Conservation (phyloP, 768 basidiomycete genomes). For the Calocera viscosa region DNA sequence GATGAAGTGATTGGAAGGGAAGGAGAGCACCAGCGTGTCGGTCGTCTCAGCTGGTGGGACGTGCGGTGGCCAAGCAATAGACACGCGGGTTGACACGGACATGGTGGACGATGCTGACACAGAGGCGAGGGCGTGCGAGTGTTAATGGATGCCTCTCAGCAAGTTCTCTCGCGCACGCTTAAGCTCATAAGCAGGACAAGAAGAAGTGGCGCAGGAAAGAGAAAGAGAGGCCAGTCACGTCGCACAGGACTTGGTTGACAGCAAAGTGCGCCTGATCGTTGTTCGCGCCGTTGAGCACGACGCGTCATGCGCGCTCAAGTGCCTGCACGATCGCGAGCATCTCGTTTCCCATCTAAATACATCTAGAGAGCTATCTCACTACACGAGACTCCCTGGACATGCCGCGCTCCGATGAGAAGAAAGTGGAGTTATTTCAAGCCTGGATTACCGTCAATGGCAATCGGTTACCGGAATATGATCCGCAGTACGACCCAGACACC, state of each 20-base stretch:
- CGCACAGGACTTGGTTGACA: too few relatives aligned
- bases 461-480: background rate
- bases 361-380: too few relatives aligned
- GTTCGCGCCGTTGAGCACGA: too few relatives aligned
- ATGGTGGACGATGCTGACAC: background rate
- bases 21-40: constrained; percentile 13
- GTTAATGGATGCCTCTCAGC: background rate
- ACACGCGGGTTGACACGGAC: constrained; percentile 13
- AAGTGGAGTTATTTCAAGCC: background rate
- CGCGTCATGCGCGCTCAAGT: too few relatives aligned
- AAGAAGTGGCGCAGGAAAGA: too few relatives aligned
- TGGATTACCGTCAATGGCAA: background rate
- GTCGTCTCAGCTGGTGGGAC: constrained; percentile 5
- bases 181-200: too few relatives aligned
- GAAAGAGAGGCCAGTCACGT: too few relatives aligned
- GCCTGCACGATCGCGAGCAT: too few relatives aligned
- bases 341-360: too few relatives aligned
- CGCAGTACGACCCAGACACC: background rate
- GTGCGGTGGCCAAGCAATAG: constrained; percentile 13
- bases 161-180: background rate
- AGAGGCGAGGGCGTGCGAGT: background rate
- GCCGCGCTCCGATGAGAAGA: background rate
- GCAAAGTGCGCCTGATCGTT: too few relatives aligned
- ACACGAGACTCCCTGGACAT: background rate
- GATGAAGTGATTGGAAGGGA: constrained; percentile 12